Conservation (phyloP, 1,284 basidiomycete genomes). For the Phylloboletellus chloephorus region DNA sequence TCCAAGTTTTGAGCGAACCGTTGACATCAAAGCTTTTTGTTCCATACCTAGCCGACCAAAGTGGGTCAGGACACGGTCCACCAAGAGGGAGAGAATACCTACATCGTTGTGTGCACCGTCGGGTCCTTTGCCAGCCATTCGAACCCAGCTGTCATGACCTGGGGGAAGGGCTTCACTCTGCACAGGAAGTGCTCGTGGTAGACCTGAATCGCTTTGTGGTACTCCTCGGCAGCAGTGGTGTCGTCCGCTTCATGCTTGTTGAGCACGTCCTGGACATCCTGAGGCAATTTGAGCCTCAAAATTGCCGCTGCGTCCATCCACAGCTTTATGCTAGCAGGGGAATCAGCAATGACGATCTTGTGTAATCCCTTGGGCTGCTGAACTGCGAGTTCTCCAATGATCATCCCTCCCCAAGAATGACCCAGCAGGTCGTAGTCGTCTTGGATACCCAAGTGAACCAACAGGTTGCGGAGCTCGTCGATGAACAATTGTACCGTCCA, state of each 20-base stretch:
- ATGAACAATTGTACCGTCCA: constrained; percentile 47
- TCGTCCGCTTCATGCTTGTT: constrained; percentile 22
- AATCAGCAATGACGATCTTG: constrained; percentile 34
- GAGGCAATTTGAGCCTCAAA: constrained; percentile 17
- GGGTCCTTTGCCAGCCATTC: constrained; percentile 13
- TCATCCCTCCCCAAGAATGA: constrained; percentile 52
- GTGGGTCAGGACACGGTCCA: no score
- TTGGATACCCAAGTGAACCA: constrained; percentile 35
- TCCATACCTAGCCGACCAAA: no score
- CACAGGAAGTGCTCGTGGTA: constrained; percentile 24
- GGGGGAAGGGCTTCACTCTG: constrained; percentile 16
- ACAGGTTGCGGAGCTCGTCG: constrained; percentile 44
- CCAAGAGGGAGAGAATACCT: constrained; percentile 2
- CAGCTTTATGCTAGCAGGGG: constrained; percentile 18
- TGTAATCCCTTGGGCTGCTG: constrained; percentile 38
- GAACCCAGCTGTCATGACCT: constrained; percentile 16
- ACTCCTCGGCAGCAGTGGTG: constrained; percentile 21
- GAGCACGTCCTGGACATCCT: constrained; percentile 18
- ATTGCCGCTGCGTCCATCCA: constrained; percentile 19
- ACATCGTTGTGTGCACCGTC: constrained; percentile 17
- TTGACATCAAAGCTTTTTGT: constrained; percentile 30
- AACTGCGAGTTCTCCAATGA: no score
- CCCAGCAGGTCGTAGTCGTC: constrained; percentile 40
- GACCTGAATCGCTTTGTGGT: constrained; percentile 18
- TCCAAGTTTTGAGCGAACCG: no score